Base-by-base conservation (phyloP, 371 early-diverging fungal genomes). In the Mortierella sp. region DNA sequence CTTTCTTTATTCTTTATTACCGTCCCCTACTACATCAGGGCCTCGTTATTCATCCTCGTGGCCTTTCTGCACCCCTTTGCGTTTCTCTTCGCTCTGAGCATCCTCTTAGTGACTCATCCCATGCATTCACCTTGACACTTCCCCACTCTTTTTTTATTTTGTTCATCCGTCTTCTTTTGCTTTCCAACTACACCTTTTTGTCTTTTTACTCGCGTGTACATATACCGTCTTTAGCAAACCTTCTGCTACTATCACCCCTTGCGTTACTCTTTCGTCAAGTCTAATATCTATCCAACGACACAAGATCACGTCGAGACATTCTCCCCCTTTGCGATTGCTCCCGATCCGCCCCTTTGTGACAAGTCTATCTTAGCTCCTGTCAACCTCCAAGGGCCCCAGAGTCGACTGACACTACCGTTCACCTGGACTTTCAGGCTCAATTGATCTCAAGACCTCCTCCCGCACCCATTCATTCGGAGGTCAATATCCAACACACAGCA, bases 41-140 rank as follows among this genome's bases (percentile, higher is more conserved):
- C 14, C 31, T 66, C 47, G 44, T 45, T 24, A 37, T 58, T 55
- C n/a, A 19, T 45, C 29, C 10, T 55, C 55, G 48, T 58, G 55
- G 29, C 31, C 22, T 19, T 37, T 69, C 55, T 69, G 43, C 39
- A 50, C 55, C 55, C 52, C 52, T 69, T 58, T 61, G 37, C 61
- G 14, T 45, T 63, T 11, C 6, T 45, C 34, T 45, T 44, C 48
- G 31, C 47, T 41, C 45, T 53, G 26, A 40, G 26, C 52, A 68
- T 68, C 22, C 44, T 40, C 39, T n/a, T 34, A 52, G 68, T 68
- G 53, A 41, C 39, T 48, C 53, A 47, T 66, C 48, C n/a, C 67
- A 50, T 50, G 50, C 68, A 52, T 47, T 44, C 34, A 53, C 14
- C 48, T 9, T 31, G 68, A 29, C 45, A n/a, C 50, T 41, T 68